phyloP scores from a whole-genome alignment of 768 basidiomycete species.

The Mycena rosella region DNA sequence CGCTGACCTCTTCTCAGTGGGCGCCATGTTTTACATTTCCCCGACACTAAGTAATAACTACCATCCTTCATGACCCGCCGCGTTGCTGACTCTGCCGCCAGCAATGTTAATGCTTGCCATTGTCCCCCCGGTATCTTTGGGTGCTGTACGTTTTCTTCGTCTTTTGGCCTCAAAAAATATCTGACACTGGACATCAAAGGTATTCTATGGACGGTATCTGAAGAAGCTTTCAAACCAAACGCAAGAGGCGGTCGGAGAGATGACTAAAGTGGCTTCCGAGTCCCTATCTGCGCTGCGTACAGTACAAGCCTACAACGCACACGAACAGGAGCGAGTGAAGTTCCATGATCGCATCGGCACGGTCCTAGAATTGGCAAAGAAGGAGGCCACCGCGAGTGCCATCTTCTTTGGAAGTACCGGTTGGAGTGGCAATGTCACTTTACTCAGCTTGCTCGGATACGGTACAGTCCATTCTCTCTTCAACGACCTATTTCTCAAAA shows the following conservation, averaged over 20 bases:
- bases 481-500: background rate
- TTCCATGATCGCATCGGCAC: conserved; percentile 75
- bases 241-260: conserved; percentile 95
- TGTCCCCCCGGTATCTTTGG: conserved; percentile 89
- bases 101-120: conserved; percentile 91
- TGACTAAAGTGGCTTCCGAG: conserved; percentile 96
- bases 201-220: conserved; percentile 96
- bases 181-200: conserved; percentile 57
- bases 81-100: conserved; percentile 17
- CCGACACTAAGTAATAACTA: conserved; percentile 70
- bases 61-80: background rate
- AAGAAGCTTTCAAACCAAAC: conserved; percentile 92
- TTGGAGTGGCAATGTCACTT: conserved; percentile 93
- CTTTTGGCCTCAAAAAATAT: background rate
- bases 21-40: conserved; percentile 95
- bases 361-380: conserved; percentile 82
- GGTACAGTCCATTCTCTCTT: conserved; percentile 59
- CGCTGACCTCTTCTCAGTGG: conserved; percentile 62
- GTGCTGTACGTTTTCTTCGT: conserved; percentile 67
- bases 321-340: conserved; percentile 78
- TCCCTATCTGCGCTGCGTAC: conserved; percentile 89
- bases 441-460: conserved; percentile 91
- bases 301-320: conserved; percentile 92
- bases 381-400: conserved; percentile 90
- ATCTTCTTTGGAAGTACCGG: conserved; percentile 95